Conservation (phyloP, 108 stramenopile genomes). For the Cyclostephanos invisitatus region DNA sequence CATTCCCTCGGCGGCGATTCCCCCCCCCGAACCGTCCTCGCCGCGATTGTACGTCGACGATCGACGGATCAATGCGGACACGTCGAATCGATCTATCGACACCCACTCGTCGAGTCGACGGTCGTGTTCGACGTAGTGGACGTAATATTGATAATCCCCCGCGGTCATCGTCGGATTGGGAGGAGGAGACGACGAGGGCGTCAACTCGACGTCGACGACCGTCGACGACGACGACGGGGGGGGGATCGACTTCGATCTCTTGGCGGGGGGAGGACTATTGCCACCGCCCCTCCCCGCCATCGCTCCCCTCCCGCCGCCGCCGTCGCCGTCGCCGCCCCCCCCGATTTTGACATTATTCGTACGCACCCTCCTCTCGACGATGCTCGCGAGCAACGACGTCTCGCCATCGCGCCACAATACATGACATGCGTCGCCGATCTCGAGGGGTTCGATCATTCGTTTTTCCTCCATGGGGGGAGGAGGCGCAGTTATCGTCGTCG, state of each 20-base stretch:
- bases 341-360: background rate
- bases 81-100: conserved; percentile 56
- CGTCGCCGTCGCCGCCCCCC: conserved; percentile 1
- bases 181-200: background rate
- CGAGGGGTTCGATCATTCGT: conserved; percentile 35
- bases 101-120: conserved; percentile 91
- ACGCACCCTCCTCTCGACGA: conserved; percentile 53
- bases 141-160: conserved; percentile 73
- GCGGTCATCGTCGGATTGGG: no score
- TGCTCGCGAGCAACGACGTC: conserved; percentile 44
- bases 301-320: conserved; percentile 1
- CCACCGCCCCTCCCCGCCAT: background rate
- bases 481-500: no score
- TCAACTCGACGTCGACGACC: background rate
- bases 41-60: background rate
- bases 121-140: conserved; percentile 85
- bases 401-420: conserved; percentile 67
- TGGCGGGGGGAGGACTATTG: background rate
- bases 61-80: conserved; percentile 57
- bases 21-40: background rate
- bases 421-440: conserved; percentile 68
- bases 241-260: no score
- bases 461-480: background rate
- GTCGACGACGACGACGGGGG: conserved; percentile 12
- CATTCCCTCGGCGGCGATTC: no score